Evolutionary conservation across 345 rosid species (phyloP).

Genomic region (Reutealis trisperma): DNA sequence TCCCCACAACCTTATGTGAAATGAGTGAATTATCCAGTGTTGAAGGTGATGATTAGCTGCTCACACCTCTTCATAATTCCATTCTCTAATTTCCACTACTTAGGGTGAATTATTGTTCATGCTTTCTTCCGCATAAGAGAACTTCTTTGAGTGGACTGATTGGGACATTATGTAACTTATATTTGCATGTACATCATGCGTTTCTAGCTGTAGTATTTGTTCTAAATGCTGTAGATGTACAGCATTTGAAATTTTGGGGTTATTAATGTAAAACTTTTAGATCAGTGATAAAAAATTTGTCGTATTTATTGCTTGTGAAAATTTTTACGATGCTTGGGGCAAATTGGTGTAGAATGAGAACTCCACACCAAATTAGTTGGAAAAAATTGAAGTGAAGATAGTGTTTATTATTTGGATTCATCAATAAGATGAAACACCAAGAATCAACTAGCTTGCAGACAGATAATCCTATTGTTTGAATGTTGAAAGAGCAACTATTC

Average conservation of each 20-base stretch:
- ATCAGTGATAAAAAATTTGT: too few species aligned
- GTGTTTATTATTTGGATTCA: too few species aligned
- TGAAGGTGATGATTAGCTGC: neutral
- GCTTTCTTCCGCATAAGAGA: neutral
- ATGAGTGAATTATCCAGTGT: neutral
- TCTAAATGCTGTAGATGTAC: too few species aligned
- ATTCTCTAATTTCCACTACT: neutral
- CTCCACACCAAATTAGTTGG: too few species aligned
- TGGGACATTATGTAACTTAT: too few species aligned
- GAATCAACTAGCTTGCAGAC: neutral
- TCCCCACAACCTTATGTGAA: neutral
- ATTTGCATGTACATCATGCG: neutral
- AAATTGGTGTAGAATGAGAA: neutral
- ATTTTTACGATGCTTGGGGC: neutral
- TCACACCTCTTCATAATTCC: neutral
- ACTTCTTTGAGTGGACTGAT: neutral
- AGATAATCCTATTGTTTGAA: too few species aligned
- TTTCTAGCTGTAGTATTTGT: neutral
- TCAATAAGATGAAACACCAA: neutral
- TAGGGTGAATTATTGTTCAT: neutral
- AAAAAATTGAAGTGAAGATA: too few species aligned
- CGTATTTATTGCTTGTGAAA: neutral
- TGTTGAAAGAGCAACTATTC: too few species aligned
- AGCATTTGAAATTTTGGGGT: neutral
- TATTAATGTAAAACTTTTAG: too few species aligned